Conservation (phyloP, 2,329 filamentous ascomycete species). For the Mycosphaerella arachidis region DNA sequence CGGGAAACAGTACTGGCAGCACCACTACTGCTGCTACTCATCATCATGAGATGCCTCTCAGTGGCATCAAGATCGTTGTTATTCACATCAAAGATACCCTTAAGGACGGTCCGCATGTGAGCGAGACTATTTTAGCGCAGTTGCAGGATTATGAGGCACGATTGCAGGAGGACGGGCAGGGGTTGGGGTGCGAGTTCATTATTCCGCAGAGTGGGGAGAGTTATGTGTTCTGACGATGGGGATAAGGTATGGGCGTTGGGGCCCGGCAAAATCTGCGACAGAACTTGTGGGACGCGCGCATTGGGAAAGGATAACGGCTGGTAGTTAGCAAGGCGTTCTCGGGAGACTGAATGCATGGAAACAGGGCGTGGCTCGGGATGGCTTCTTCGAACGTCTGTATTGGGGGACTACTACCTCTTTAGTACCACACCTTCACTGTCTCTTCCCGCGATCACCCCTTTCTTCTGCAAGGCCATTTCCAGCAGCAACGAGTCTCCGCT, state of each 20-base stretch:
- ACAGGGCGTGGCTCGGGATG: background rate
- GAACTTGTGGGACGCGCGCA: background rate
- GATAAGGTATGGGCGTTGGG: background rate
- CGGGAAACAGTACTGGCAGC: conserved; percentile 2
- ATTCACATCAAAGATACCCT: conserved; percentile 87
- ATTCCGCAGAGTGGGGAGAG: conserved; percentile 63
- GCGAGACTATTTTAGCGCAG: conserved; percentile 65
- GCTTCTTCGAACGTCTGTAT: no score
- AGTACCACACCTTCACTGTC: no score
- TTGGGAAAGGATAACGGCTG: background rate
- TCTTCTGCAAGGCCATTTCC: no score
- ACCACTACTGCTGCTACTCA: background rate
- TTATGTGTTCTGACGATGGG: conserved; percentile 44
- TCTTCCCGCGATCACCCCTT: no score
- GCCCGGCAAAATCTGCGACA: background rate
- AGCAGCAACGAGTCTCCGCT: no score
- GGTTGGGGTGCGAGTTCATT: conserved; percentile 74
- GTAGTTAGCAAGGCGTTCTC: background rate
- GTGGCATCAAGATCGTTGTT: conserved; percentile 73
- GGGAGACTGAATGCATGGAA: background rate
- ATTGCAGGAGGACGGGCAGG: conserved; percentile 46
- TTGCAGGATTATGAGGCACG: conserved; percentile 58
- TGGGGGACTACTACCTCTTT: no score
- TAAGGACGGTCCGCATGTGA: conserved; percentile 61
- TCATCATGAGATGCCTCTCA: conserved; percentile 49